Evolutionary conservation across 2,329 filamentous ascomycete genomes (phyloP).

Genomic region (Pseudogymnoascus sp.): DNA sequence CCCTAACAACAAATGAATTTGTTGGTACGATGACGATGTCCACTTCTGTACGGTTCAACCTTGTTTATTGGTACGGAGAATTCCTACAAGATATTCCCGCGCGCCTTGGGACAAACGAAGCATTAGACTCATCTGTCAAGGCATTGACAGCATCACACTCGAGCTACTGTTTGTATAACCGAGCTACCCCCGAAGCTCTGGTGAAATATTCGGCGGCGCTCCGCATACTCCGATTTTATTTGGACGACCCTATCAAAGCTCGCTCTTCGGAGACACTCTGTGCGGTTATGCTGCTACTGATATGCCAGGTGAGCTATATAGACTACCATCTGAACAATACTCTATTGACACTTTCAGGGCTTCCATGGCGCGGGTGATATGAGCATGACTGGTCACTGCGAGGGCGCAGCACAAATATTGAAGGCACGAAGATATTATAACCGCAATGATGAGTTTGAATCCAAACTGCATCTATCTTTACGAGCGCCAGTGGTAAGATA

Average conservation of each 20-base stretch:
- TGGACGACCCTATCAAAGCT: slow-evolving; percentile 28
- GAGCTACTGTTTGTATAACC: not conserved
- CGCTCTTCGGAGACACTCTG: slow-evolving; percentile 28
- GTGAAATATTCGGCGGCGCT: not conserved
- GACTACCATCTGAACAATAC: no score
- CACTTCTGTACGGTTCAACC: slow-evolving; percentile 38
- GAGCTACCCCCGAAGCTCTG: not conserved
- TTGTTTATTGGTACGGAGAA: slow-evolving; percentile 36
- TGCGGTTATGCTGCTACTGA: slow-evolving; percentile 30
- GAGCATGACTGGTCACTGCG: slow-evolving; percentile 13
- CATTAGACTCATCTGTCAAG: slow-evolving; percentile 24
- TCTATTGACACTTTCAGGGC: not conserved
- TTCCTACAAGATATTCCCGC: slow-evolving; percentile 38
- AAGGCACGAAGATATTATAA: slow-evolving; percentile 26
- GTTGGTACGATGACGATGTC: slow-evolving; percentile 30
- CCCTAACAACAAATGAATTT: slow-evolving; percentile 28
- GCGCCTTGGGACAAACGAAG: slow-evolving; percentile 37
- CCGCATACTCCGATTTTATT: slow-evolving; percentile 16
- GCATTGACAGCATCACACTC: not conserved
- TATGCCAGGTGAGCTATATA: slow-evolving; percentile 21
- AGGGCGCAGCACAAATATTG: slow-evolving; percentile 24
- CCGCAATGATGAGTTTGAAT: slow-evolving; percentile 29
- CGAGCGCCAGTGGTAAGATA: slow-evolving; percentile 29
- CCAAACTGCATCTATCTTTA: slow-evolving; percentile 27
- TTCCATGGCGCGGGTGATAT: not conserved